A percentile compares a stretch with the other conserved stretches of the same genome.
Evolutionary conservation across 2,329 filamentous ascomycete genomes (phyloP).

Genomic region (Chrysoporthe deuterocubensis): DNA sequence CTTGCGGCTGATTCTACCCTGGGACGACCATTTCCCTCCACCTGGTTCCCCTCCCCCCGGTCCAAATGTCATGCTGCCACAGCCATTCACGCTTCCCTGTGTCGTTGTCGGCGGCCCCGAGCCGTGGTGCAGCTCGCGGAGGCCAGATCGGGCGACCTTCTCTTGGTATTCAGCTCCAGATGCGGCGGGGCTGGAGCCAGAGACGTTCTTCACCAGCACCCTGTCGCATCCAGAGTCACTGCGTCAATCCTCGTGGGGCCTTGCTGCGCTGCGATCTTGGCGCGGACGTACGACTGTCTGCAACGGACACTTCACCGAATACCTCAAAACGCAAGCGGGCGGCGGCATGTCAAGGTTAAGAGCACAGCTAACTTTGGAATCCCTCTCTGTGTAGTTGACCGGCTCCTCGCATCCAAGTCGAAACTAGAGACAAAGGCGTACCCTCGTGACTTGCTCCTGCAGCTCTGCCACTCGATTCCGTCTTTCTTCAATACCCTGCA

Average conservation of each 20-base stretch:
- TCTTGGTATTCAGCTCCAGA: neutral
- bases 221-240: neutral
- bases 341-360: conserved; percentile 25
- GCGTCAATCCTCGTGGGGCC: neutral
- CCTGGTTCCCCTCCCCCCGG: neutral
- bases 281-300: neutral
- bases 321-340: conserved; percentile 10
- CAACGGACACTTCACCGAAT: conserved; percentile 12
- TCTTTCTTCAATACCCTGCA: conserved; percentile 26
- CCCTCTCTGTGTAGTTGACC: conserved; percentile 43
- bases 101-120: conserved; percentile 2
- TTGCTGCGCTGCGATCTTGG: neutral
- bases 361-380: conserved; percentile 39
- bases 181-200: neutral
- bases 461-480: conserved; percentile 16
- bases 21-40: neutral
- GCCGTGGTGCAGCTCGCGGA: neutral
- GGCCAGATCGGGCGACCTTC: neutral
- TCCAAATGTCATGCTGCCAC: neutral
- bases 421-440: conserved; percentile 27
- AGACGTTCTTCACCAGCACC: neutral
- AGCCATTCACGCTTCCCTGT: neutral
- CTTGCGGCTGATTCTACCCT: conserved; percentile 1
- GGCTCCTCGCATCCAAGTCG: conserved; percentile 35
- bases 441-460: neutral